Base-by-base conservation (phyloP, 1,284 basidiomycete species). In the Taiwanofungus camphoratus region DNA sequence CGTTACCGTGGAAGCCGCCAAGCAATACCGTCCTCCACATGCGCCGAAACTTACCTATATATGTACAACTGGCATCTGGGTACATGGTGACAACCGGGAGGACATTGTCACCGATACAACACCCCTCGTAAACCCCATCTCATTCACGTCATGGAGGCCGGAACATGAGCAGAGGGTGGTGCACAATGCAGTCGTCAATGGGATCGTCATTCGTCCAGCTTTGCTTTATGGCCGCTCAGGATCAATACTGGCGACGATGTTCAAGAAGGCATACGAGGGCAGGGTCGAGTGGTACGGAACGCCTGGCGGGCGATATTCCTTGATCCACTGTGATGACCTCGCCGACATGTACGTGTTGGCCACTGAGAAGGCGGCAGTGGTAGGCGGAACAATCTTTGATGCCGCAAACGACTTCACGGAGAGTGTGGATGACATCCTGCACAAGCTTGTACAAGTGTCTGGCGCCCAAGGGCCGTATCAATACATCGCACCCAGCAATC, bases 321-420 rank as follows among this genome's bases (percentile, higher is more conserved):
- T 67, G 5, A 61, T 77, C 22, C 76, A 79, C 55, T 55, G 56
- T 27, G 75, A 77, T 51, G 76, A 78, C 56, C 57, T 75, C 20
- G 76, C 72, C 5, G 72, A 74, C 39, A 51, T 73, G 27, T 76
- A 70, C 50, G 35, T 74, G 12, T 57, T 66, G 1, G 65, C 64
- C 2, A 66, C 66, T 5, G 75, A 77, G 58, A 59, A 65, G 53
- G 66, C 60, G 7, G 52, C 60, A 4, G 39, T 70, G 2, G 51
- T 68, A n/a, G 57, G 61, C 1, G 76, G 75, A 4, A 53, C 62
- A 41, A 66, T 71, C 13, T 71, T 79, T 57, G 66, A 74, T 42
- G 71, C 61, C 2, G 55, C 66, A 29, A 77, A 76, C 52, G 62
- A 67, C 24, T 50, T 60, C 20, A 66, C 64, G 7, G 74, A 77